Conservation (phyloP, 805 yeast genomes). For the Myxozyma neotropica region DNA sequence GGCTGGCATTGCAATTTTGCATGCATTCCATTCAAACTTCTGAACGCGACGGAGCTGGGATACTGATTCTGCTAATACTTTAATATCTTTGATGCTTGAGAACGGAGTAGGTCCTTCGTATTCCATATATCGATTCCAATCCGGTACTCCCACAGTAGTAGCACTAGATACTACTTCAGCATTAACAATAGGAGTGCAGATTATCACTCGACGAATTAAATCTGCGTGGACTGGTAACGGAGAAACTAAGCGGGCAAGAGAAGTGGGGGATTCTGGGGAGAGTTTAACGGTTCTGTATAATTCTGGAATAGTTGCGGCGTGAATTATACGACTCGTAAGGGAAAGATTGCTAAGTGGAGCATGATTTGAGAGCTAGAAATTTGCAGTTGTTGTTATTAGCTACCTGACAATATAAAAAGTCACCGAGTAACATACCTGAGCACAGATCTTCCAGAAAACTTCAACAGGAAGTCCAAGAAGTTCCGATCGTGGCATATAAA, state of each 20-base stretch:
- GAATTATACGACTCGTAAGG: constrained; percentile 10
- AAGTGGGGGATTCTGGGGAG: neutral
- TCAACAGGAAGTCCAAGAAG: constrained; percentile 26
- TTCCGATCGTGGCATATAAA: neutral
- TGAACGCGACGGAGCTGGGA: neutral
- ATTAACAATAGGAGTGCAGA: neutral
- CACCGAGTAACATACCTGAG: constrained; percentile 15
- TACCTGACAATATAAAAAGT: neutral
- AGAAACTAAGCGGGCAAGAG: constrained; percentile 9
- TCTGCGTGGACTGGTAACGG: constrained; percentile 10
- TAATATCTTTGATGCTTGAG: neutral
- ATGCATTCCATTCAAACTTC: constrained; percentile 28
- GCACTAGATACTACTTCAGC: neutral
- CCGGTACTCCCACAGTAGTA: neutral
- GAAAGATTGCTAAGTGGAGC: constrained; percentile 14
- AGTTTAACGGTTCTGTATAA: constrained; percentile 22
- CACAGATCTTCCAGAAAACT: constrained; percentile 28
- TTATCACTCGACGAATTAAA: constrained; percentile 9
- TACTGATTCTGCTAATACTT: neutral
- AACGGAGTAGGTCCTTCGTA: neutral
- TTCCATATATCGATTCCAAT: neutral
- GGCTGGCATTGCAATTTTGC: constrained; percentile 17
- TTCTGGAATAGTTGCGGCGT: constrained; percentile 23
- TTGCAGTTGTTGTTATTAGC: neutral
- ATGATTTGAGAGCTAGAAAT: constrained; percentile 5